Base-by-base conservation (phyloP, 1,139 yeast species). In the Blastobotrys elegans region DNA sequence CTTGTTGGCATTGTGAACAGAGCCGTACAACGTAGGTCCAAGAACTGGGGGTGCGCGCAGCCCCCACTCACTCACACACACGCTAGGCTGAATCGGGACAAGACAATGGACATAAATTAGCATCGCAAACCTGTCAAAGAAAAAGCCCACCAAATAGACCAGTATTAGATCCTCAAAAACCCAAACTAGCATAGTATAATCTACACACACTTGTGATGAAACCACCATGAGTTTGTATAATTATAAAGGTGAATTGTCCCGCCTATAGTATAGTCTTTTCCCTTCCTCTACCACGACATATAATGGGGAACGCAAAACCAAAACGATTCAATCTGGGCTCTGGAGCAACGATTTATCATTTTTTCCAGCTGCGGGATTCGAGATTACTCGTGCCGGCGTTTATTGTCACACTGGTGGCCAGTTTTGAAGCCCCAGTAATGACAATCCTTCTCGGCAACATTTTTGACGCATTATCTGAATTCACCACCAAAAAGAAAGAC, bases 361-460 rank as follows among this genome's bases (percentile, higher is more conserved):
- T 39, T 31, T 13, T 40, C 26, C 13, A 13, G 10, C 14, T 7
- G 21, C 7, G 17, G 29, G 71, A 70, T 49, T 48, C 53, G 16
- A 44, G 51, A 1, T 38, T 65, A 1, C 34, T 69, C 6, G n/a
- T 53, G 8, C 47, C 61, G 0, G 61, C 65, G 2, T 11, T 55
- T 0, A 2, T 60, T 0, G 48, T 68, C 4, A 66, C 76, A 1
- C 35, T 64, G 1, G 57, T 70, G 0, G 70, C 80, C 14, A 80
- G 85, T 0, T 62, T 74, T 2, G 75, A 78, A 0, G 76, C 85
- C 0, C 85, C 95, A 0, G 72, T 77, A 0, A 75, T 81, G 30
- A 79, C 94, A 0, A 71, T 84, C 4, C 58, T 88, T 10, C 76
- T 82, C 50, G 95, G 95, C 1, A 67, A 75, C 50, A 73, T 84